phyloP scores from a whole-genome alignment of 2,329 filamentous ascomycete species.

The Davidsoniella virescens region DNA sequence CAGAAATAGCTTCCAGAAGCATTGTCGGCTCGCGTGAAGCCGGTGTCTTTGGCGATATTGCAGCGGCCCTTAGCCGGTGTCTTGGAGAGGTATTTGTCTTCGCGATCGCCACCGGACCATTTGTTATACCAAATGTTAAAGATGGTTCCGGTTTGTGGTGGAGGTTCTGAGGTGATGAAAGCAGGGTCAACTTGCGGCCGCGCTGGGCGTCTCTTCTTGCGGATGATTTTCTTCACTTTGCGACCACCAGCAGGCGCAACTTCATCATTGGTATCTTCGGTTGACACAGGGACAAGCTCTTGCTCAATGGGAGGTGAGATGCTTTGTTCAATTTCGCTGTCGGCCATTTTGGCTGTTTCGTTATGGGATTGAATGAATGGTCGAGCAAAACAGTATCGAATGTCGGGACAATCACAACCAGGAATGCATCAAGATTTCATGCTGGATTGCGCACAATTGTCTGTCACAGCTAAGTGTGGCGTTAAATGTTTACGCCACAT shows the following conservation, averaged over 20 bases:
- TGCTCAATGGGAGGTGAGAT: neutral
- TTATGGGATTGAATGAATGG: neutral
- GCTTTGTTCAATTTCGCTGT: neutral
- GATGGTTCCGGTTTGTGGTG: constrained; percentile 81
- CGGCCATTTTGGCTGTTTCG: neutral
- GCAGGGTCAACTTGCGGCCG: constrained; percentile 79
- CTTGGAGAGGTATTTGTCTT: constrained; percentile 77
- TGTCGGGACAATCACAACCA: neutral
- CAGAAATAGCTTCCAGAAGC: constrained; percentile 79
- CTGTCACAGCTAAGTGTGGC: neutral
- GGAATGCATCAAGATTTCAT: too few species aligned
- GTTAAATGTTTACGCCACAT: neutral
- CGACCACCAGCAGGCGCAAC: constrained; percentile 14
- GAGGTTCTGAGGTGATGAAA: constrained; percentile 66
- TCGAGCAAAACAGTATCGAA: neutral
- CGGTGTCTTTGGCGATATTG: constrained; percentile 64
- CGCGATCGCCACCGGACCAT: constrained; percentile 88
- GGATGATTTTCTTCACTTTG: constrained; percentile 71
- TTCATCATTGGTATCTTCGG: neutral
- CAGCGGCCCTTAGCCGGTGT: constrained; percentile 71
- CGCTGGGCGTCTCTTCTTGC: constrained; percentile 80
- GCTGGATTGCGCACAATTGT: too few species aligned
- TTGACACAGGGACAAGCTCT: neutral
- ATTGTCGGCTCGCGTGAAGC: constrained; percentile 64
- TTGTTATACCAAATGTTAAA: constrained; percentile 99